A percentile compares a stretch with the other conserved stretches of the same genome.
These are phyloP conservation scores for Penicillium vulpinum DNA, from an alignment of 2,329 filamentous ascomycete genomes.

Conservation along the genomic window DNA sequence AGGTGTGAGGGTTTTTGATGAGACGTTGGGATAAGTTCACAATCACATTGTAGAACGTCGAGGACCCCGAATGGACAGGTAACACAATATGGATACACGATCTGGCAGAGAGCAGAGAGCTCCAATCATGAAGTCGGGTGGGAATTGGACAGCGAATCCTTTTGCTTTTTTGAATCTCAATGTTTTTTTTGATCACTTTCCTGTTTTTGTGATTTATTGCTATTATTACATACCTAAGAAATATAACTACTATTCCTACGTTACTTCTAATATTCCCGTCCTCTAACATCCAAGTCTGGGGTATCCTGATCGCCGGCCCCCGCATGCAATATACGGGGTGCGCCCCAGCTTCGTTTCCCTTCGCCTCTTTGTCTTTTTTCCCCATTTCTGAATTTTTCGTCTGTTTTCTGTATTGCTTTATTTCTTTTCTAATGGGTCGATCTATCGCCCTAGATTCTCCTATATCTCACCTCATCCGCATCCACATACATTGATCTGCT, in stretches of 20 bases:
- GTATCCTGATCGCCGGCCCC: constrained; percentile 2
- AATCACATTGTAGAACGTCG: not conserved
- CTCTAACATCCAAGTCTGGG: not conserved
- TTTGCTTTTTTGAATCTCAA: not conserved
- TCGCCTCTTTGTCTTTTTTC: constrained; percentile 2
- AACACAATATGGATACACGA: not conserved
- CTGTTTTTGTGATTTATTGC: not conserved
- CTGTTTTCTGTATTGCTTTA: not conserved
- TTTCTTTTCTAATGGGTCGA: no score
- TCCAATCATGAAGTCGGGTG: not conserved
- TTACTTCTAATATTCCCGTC: not conserved
- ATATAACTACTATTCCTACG: no score
- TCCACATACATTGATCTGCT: not conserved
- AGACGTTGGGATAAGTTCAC: not conserved
- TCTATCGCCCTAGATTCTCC: not conserved
- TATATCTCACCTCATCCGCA: not conserved
- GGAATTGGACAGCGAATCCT: constrained; percentile 4
- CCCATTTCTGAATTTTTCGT: no score
- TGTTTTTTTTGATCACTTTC: not conserved
- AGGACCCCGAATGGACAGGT: not conserved
- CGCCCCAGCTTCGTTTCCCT: constrained; percentile 4
- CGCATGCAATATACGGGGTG: constrained; percentile 7
- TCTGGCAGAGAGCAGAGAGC: not conserved
- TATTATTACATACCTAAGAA: no score
- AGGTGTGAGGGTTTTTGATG: not conserved